Evolutionary conservation across 2,329 filamentous ascomycete species (phyloP).

Genomic region (Microcyclosporella mali): DNA sequence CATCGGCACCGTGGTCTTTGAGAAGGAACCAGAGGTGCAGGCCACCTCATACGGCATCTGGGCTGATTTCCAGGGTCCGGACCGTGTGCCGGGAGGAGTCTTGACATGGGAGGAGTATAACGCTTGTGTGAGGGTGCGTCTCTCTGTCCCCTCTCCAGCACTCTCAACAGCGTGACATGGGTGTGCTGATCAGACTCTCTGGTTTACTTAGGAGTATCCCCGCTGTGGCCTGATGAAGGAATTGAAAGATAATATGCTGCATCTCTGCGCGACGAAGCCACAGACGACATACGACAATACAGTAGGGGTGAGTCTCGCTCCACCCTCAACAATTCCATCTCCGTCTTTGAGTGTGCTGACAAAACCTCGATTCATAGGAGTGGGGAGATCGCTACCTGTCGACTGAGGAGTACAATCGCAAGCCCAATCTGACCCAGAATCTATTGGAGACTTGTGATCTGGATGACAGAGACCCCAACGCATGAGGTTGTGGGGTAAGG

Average conservation of each 20-base stretch:
- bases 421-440: slow-evolving; percentile 27
- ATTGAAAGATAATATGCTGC: slow-evolving; percentile 35
- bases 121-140: slow-evolving; percentile 12
- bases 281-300: slow-evolving; percentile 35
- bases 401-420: slow-evolving; percentile 29
- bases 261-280: slow-evolving; percentile 39
- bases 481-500: too few species aligned
- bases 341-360: too few species aligned
- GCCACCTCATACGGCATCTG: slow-evolving; percentile 22
- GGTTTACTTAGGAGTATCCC: slow-evolving; percentile 28
- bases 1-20: slow-evolving; percentile 32
- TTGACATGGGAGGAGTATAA: slow-evolving; percentile 20
- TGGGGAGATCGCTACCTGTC: slow-evolving; percentile 33
- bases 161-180: neutral
- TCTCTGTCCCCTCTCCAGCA: neutral
- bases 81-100: slow-evolving; percentile 15
- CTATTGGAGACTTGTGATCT: slow-evolving; percentile 18
- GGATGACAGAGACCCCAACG: slow-evolving; percentile 13
- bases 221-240: slow-evolving; percentile 30
- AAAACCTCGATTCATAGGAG: too few species aligned
- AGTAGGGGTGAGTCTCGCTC: too few species aligned
- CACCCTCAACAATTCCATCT: too few species aligned
- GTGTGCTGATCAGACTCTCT: too few species aligned
- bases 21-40: slow-evolving; percentile 42
- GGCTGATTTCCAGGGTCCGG: slow-evolving; percentile 19